Evolutionary conservation across 305 asterid species (phyloP), one percentile per base, ranked within the genome.

Genomic region (Withania somnifera): DNA sequence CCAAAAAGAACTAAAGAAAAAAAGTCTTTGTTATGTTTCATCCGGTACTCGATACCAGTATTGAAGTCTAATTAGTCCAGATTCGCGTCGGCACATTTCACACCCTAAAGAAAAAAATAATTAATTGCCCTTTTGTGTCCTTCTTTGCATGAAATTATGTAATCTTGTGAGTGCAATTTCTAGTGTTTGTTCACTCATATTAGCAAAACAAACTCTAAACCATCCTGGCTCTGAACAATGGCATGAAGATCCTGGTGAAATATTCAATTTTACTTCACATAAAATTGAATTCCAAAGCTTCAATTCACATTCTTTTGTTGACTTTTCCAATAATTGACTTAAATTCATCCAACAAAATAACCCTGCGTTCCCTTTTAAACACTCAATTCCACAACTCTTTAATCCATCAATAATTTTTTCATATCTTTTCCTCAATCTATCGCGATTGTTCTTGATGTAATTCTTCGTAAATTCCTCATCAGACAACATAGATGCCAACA

Each of bases 341-440:
- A 94, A 52, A 75, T 93, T 89, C 98, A 94, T 93, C 98, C 98
- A 94, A 61, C 98, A 94, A 79, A 94, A 94, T 26, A 94, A 1
- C 0, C 98, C 98, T 0, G 98, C 98, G 17, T 94, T 94, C 79
- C 98, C 98, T 19, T 87, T 53, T 85, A 93, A 78, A 63, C 98
- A 94, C 80, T 86, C 88, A n/a, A 93, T 90, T 2, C 97, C 97
- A 0, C 90, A 87, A 0, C 85, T 84, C n/a, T 13, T 79, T 83
- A 94, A 38, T 10, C 97, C 98, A 0, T 88, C 88, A 2, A 93
- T 57, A 13, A 92, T 92, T 88, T 58, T 87, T 9, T 71, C 45
- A 52, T 90, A 87, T 86, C 98, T 83, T 60, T 20, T 89, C 19
- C 51, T 86, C 86, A 94, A 66, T 82, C 98, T 87, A n/a, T 87